Evolutionary conservation across 352 stramenopile species (phyloP), one percentile per base, ranked within the genome.

Genomic region (Aphanomyces euteiches): DNA sequence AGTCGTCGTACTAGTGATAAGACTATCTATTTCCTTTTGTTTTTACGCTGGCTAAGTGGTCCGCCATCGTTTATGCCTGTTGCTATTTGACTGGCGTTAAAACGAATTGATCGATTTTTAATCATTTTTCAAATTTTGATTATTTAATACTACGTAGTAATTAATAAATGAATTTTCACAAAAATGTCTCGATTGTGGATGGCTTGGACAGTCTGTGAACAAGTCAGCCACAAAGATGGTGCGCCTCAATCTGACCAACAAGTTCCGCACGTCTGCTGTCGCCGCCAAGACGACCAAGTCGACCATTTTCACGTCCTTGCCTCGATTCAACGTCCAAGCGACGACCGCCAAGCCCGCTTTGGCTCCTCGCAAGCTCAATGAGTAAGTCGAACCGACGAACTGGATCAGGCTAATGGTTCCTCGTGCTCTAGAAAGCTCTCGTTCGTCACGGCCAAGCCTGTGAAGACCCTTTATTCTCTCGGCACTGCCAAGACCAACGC

Each of bases 311-410:
- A 37, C 50, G 7, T 8, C 7, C 50, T 58, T 58, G 50, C 50
- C 50, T 8, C 50, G 50, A 8, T 58, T 58, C 50, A 58, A 58
- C 50, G 50, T 58, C 21, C 50, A 58, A 28, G 50, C 3, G 15
- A 58, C 19, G 50, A 19, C 50, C 50, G 17, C 50, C 50, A 19
- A 8, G 50, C 13, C 50, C 50, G 21, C 15, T 7, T 19, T 58
- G 7, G 17, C 50, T 58, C 50, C 50, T 19, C 50, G 50, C 50
- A 58, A 58, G 50, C 2, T 58, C 17, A 58, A 58, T 28, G 50
- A 58, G 50, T 58, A 58, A 8, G 50, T 36, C 50, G n/a, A 15
- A 19, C 1, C 50, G 17, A 36, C 17, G 50, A 37, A 12, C 43
- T 58, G 17, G 8, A 17, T 8, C 36, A 12, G 17, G 19, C 50